Conservation (phyloP, 768 basidiomycete species). For the Suillus brevipes region DNA sequence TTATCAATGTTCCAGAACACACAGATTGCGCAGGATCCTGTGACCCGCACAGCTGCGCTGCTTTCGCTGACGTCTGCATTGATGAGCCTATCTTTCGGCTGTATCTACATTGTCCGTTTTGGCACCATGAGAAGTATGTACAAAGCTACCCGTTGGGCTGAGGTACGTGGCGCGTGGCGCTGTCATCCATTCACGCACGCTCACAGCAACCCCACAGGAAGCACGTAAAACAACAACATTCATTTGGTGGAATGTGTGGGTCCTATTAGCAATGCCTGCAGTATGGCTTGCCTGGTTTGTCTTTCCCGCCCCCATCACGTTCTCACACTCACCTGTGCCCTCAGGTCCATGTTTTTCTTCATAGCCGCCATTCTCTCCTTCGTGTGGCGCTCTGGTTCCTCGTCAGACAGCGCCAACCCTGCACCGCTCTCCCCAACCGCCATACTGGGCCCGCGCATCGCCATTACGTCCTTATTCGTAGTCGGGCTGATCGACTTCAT, state of each 20-base stretch:
- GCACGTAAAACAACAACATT: conserved; percentile 50
- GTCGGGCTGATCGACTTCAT: conserved; percentile 62
- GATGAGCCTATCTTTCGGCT: conserved; percentile 73
- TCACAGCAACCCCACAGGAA: conserved; percentile 42
- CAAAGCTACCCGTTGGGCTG: conserved; percentile 71
- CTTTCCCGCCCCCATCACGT: not conserved
- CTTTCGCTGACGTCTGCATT: conserved; percentile 66
- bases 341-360: conserved; percentile 69
- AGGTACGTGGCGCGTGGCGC: conserved; percentile 40
- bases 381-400: conserved; percentile 63
- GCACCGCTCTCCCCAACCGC: conserved; percentile 37
- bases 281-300: conserved; percentile 70
- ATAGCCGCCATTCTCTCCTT: conserved; percentile 61
- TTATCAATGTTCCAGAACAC: conserved; percentile 64
- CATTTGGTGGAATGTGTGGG: conserved; percentile 68
- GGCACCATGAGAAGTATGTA: conserved; percentile 72
- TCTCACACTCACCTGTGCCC: not conserved
- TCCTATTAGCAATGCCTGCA: conserved; percentile 63
- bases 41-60: conserved; percentile 62
- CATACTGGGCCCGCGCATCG: conserved; percentile 54
- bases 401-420: conserved; percentile 36
- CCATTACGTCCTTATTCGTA: conserved; percentile 51
- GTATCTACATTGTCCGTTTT: conserved; percentile 72
- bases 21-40: conserved; percentile 53
- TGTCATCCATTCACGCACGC: not conserved